Conservation (phyloP, 768 basidiomycete genomes). For the Xerocomellus amylosporus region DNA sequence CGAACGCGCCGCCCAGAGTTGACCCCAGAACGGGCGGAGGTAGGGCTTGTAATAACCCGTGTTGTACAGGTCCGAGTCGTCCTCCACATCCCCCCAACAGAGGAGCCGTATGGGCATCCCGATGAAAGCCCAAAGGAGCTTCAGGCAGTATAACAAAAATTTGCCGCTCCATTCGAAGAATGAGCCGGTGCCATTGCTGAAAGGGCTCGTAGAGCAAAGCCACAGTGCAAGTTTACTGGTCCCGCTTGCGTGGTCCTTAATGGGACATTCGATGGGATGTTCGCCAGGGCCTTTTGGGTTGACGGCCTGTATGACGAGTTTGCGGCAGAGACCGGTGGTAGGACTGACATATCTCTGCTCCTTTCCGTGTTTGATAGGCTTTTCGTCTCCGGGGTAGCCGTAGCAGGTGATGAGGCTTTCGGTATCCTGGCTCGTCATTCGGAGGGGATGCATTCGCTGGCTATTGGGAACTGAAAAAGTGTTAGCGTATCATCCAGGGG, state of each 20-base stretch:
- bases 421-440: not conserved
- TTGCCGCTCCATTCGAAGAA: slow-evolving; percentile 8
- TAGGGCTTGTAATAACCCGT: slow-evolving; percentile 4
- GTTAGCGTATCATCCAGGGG: not conserved
- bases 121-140: slow-evolving; percentile 13
- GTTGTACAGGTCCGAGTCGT: not conserved
- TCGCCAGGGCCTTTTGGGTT: not conserved
- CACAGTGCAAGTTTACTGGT: slow-evolving; percentile 14
- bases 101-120: not conserved
- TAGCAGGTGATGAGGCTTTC: slow-evolving; percentile 1
- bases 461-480: not conserved
- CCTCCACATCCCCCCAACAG: not conserved
- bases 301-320: slow-evolving; percentile 12
- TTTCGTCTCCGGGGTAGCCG: not conserved
- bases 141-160: slow-evolving; percentile 6
- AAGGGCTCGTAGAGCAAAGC: slow-evolving; percentile 6
- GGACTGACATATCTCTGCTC: too few species aligned
- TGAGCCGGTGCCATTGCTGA: not conserved
- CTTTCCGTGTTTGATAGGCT: too few species aligned
- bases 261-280: not conserved
- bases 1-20: slow-evolving; percentile 24
- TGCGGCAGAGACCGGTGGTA: slow-evolving; percentile 12
- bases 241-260: slow-evolving; percentile 1
- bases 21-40: slow-evolving; percentile 4
- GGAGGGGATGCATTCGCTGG: not conserved